phyloP scores from a whole-genome alignment of 495 filamentous ascomycete genomes.

The Bathelium albidoporum region DNA sequence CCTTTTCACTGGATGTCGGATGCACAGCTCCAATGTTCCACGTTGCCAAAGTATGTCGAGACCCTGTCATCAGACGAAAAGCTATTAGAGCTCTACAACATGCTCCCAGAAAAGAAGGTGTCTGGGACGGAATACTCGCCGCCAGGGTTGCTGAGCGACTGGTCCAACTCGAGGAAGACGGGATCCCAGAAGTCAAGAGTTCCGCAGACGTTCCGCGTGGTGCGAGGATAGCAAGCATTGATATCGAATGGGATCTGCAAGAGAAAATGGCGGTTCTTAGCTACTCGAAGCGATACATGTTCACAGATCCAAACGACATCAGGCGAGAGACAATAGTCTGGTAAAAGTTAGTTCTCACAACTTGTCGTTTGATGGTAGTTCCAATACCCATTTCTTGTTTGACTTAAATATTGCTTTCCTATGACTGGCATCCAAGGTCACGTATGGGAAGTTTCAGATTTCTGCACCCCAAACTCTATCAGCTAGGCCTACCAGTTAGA shows the following conservation, averaged over 20 bases:
- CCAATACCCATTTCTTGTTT: no score
- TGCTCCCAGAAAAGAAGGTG: constrained; percentile 48
- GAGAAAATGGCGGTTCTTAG: neutral
- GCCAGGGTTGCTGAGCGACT: constrained; percentile 46
- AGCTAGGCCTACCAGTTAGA: no score
- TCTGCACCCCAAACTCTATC: no score
- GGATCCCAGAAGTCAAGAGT: constrained; percentile 21
- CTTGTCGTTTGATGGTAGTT: no score
- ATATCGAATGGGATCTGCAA: neutral
- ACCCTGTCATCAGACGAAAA: constrained; percentile 41
- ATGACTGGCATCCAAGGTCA: no score
- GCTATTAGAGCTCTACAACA: constrained; percentile 46
- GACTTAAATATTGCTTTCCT: no score
- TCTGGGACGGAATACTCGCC: constrained; percentile 51
- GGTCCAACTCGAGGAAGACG: constrained; percentile 47
- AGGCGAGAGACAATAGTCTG: neutral
- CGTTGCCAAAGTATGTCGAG: constrained; percentile 49
- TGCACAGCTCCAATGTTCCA: constrained; percentile 47
- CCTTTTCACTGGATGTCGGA: constrained; percentile 37
- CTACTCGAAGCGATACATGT: neutral
- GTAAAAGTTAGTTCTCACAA: no score
- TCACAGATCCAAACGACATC: neutral
- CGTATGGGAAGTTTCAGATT: no score
- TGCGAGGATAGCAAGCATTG: neutral
- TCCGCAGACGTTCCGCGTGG: constrained; percentile 7